Evolutionary conservation across 371 early-diverging fungal genomes (phyloP).

Genomic region (Smittium culicis): DNA sequence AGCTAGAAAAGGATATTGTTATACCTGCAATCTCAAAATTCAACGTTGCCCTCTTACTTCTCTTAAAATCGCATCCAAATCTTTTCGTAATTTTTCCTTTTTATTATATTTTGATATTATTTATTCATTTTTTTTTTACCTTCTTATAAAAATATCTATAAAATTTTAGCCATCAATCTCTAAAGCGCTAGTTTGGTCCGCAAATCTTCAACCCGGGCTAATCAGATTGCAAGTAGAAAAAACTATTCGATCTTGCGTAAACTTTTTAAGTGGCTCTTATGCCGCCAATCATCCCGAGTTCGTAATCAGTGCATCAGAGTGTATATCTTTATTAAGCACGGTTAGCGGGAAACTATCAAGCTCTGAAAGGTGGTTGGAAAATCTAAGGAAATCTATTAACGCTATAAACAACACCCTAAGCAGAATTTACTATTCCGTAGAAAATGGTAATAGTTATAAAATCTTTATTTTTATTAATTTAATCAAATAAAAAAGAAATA

Average conservation of each 20-base stretch:
- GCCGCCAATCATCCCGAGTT: not conserved
- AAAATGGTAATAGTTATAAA: not conserved
- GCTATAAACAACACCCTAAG: not conserved
- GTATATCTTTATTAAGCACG: not conserved
- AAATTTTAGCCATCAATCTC: not conserved
- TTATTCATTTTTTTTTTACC: not conserved
- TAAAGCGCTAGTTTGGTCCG: not conserved
- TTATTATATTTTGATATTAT: not conserved
- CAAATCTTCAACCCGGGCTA: not conserved
- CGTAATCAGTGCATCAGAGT: not conserved
- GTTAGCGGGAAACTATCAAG: not conserved
- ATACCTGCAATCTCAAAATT: not conserved
- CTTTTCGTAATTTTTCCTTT: not conserved
- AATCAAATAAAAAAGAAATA: too few relatives aligned
- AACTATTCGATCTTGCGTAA: not conserved
- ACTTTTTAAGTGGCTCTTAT: conserved; percentile 5
- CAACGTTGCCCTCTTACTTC: not conserved
- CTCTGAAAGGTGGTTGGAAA: conserved; percentile 5
- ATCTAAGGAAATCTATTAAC: not conserved
- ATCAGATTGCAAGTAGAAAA: not conserved
- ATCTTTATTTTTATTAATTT: too few relatives aligned
- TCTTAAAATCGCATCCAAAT: not conserved
- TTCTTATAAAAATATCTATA: not conserved
- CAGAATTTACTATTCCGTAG: not conserved
- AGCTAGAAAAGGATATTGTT: not conserved